Base-by-base conservation (phyloP, 768 basidiomycete genomes). In the Dioszegia crocea region DNA sequence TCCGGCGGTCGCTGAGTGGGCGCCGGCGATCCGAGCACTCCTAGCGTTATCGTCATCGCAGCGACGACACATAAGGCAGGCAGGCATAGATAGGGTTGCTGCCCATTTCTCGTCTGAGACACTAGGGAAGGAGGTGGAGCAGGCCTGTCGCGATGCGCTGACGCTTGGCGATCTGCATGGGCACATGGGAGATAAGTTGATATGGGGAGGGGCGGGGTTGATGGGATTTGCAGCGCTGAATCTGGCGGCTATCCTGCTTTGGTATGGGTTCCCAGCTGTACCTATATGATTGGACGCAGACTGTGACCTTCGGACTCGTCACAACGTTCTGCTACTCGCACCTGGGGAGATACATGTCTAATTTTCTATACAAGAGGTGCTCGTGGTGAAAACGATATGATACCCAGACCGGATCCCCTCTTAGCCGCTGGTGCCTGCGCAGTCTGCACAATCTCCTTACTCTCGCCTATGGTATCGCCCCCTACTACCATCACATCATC, bases 1-100 rank as follows among this genome's bases (percentile, higher is more conserved):
- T 0, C 87, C 91, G 0, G 80, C 84, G 19, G 68, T 84, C 0
- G 78, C 81, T 0, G 73, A 81, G 3, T 97, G 94, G 94, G 83
- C 88, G 1, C 78, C 81, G 6, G 85, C 85, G 1, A 71, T 97
- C 41, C 62, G 71, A 3, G 82, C 85, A 44, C 85, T 96, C 43
- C 51, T 79, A 6, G 43, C 48, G 2, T 58, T 80, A 50, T 53
- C 65, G 2, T 29, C 55, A 0, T 69, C 65, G 1, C 82, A 85
- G 44, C 77, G 86, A 27, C 60, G 68, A 23, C 78, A 74, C 9
- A 73, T 97, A 64, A 80, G 81, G 1, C 72, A 68, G 27, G 80
- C 85, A 1, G 87, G 87, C 0, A 83, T 80, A 63, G 67, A 76
- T 41, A 79, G 93, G 9, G 89, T 89, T 16, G 78, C 79, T 53